Conservation (phyloP, 2,329 filamentous ascomycete genomes). For the Tolypocladium inflatum region DNA sequence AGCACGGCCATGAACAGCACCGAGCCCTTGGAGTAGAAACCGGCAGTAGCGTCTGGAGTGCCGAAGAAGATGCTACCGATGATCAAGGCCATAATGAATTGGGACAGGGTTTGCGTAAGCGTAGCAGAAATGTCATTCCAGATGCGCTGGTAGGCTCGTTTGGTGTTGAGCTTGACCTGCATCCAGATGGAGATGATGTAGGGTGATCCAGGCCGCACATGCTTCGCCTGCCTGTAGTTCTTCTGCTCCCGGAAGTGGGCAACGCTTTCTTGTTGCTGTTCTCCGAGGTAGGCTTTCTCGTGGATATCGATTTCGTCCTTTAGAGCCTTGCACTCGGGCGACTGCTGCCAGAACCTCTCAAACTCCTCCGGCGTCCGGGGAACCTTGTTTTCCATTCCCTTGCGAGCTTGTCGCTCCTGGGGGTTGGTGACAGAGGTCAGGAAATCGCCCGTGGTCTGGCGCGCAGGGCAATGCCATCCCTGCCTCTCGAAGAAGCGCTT, state of each 20-base stretch:
- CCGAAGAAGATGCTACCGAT: conserved; percentile 52
- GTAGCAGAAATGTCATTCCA: conserved; percentile 42
- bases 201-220: conserved; percentile 43
- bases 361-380: conserved; percentile 65
- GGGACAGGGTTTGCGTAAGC: conserved; percentile 31
- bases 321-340: conserved; percentile 31
- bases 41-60: conserved; percentile 35
- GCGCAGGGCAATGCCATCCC: conserved; percentile 57
- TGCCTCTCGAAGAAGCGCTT: conserved; percentile 57
- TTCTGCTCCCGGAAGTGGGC: conserved; percentile 37
- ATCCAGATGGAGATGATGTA: conserved; percentile 47
- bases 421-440: conserved; percentile 61
- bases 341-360: conserved; percentile 36
- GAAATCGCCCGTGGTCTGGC: conserved; percentile 62
- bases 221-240: conserved; percentile 39
- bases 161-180: conserved; percentile 42
- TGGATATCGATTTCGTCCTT: conserved; percentile 40
- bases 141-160: conserved; percentile 40
- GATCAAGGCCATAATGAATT: conserved; percentile 49
- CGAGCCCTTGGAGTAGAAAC: conserved; percentile 45
- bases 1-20: conserved; percentile 52
- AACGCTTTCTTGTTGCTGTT: conserved; percentile 26
- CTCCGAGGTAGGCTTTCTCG: conserved; percentile 33
- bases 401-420: conserved; percentile 41
- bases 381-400: conserved; percentile 51